These are phyloP conservation scores for Rhizopus microsporus DNA, from an alignment of 371 early-diverging fungal species.

Conservation along the genomic window DNA sequence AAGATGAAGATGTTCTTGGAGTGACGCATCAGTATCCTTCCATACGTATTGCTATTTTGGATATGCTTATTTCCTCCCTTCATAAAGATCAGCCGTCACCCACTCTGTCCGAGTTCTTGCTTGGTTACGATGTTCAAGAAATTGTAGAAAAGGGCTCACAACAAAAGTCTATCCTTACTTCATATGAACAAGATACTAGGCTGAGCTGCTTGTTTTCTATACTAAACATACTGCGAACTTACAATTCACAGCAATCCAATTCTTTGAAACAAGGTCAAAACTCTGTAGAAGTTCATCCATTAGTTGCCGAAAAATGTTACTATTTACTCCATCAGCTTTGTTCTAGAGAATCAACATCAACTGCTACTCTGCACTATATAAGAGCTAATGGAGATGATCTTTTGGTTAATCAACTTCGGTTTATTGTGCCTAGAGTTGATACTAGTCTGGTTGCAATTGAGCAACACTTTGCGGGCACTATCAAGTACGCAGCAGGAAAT, in stretches of 20 bases:
- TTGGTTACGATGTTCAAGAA: constrained; percentile 68
- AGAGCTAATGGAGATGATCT: constrained; percentile 70
- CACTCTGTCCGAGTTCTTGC: constrained; percentile 81
- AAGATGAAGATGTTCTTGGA: constrained; percentile 5
- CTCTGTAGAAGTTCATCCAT: constrained; percentile 60
- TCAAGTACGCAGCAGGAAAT: constrained; percentile 19
- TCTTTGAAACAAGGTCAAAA: constrained; percentile 14
- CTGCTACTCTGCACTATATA: constrained; percentile 75
- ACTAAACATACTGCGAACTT: constrained; percentile 53
- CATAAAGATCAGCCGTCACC: constrained; percentile 46
- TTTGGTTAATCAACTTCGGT: constrained; percentile 55
- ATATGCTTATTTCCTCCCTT: constrained; percentile 64
- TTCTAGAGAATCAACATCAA: constrained; percentile 63
- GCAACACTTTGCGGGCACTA: constrained; percentile 18
- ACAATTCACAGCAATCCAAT: constrained; percentile 11
- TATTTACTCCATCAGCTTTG: constrained; percentile 79
- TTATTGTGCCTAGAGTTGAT: constrained; percentile 38
- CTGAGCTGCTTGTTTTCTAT: constrained; percentile 67
- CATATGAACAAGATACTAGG: constrained; percentile 25
- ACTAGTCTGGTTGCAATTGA: constrained; percentile 3
- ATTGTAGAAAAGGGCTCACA: constrained; percentile 26
- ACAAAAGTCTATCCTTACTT: constrained; percentile 11
- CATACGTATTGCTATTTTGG: constrained; percentile 69
- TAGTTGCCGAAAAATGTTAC: constrained; percentile 82
- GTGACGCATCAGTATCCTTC: constrained; percentile 12